Evolutionary conservation across 805 yeast species (phyloP).

Genomic region (Candida saitoana): DNA sequence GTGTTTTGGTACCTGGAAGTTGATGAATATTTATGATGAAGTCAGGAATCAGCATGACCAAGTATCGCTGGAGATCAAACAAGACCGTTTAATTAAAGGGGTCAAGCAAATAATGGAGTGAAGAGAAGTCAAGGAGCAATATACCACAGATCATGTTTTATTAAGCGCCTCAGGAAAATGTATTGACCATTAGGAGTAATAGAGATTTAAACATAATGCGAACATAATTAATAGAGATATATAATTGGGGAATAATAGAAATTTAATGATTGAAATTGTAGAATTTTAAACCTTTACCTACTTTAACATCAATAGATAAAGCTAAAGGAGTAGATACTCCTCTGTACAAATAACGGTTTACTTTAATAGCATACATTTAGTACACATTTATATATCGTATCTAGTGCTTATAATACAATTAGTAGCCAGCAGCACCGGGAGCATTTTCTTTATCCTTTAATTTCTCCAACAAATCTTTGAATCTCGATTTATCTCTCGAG

Average conservation of each 20-base stretch:
- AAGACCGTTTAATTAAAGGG: conserved; percentile 15
- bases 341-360: neutral
- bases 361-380: neutral
- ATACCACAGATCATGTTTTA: too few species aligned
- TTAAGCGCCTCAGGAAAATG: too few species aligned
- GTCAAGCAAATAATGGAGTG: conserved; percentile 19
- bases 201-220: too few species aligned
- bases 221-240: too few species aligned
- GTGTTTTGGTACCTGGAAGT: conserved; percentile 33
- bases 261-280: too few species aligned
- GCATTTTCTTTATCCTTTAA: conserved; percentile 67
- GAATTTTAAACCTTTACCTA: too few species aligned
- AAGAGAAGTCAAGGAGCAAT: too few species aligned
- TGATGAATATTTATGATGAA: conserved; percentile 36
- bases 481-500: conserved; percentile 64
- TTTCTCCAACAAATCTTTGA: conserved; percentile 59
- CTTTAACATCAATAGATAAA: too few species aligned
- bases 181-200: too few species aligned
- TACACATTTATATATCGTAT: neutral
- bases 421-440: conserved; percentile 73
- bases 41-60: conserved; percentile 17
- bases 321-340: too few species aligned
- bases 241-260: too few species aligned
- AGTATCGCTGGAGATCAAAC: conserved; percentile 12
- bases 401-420: conserved; percentile 11